phyloP scores from a whole-genome alignment of 768 basidiomycete genomes.

The Pleurotus eryngii region DNA sequence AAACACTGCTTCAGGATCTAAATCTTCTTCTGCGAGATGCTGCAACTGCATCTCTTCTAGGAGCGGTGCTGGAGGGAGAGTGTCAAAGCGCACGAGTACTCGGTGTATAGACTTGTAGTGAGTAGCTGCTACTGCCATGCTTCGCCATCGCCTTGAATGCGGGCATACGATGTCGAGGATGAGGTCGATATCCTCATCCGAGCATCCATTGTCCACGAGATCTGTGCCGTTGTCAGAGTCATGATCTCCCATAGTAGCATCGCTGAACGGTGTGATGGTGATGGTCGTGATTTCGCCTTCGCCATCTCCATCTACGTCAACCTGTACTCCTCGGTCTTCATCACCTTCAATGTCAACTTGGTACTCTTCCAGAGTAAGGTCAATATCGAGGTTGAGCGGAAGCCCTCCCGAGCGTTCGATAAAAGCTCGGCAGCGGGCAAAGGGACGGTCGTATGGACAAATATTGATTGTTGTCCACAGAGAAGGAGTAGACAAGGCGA shows the following conservation, averaged over 20 bases:
- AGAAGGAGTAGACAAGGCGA: conserved; percentile 21
- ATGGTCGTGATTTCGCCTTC: not conserved
- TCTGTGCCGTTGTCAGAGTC: conserved; percentile 10
- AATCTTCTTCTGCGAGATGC: conserved; percentile 45
- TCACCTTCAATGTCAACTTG: conserved; percentile 21
- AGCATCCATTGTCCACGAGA: conserved; percentile 18
- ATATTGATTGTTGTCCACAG: conserved; percentile 23
- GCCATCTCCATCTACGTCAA: not conserved
- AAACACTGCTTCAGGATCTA: conserved; percentile 39
- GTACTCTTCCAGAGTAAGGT: conserved; percentile 32
- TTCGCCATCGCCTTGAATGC: conserved; percentile 51
- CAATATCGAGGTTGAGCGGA: conserved; percentile 52
- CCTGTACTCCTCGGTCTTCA: conserved; percentile 10
- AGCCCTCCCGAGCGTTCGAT: conserved; percentile 52
- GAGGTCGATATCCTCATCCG: conserved; percentile 27
- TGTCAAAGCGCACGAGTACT: conserved; percentile 39
- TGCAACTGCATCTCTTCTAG: conserved; percentile 57
- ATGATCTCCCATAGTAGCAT: not conserved
- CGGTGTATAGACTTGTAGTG: conserved; percentile 44
- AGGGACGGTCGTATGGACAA: conserved; percentile 28
- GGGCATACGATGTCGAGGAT: conserved; percentile 48
- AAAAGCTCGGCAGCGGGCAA: conserved; percentile 40
- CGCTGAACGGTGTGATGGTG: not conserved
- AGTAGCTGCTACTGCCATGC: conserved; percentile 43
- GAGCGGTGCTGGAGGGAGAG: conserved; percentile 44